phyloP scores from a whole-genome alignment of 371 early-diverging fungal species.

The Catenaria anguillulae region DNA sequence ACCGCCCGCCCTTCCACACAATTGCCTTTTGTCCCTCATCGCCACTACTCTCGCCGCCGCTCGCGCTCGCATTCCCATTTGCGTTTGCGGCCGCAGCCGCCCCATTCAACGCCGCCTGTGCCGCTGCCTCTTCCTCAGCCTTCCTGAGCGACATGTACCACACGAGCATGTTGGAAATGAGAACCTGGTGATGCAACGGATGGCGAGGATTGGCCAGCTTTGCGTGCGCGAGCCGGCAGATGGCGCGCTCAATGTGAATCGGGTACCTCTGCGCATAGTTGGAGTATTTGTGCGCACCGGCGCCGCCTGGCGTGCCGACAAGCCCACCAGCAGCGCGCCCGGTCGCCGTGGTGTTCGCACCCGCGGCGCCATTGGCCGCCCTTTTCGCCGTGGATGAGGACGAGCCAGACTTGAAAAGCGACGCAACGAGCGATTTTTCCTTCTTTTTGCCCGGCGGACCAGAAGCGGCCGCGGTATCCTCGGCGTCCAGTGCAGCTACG shows the following conservation, averaged over 20 bases:
- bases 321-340: no score
- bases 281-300: no score
- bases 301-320: no score
- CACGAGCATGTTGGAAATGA: slow-evolving; percentile 89
- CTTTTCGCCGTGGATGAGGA: background rate
- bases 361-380: background rate
- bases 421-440: background rate
- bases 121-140: background rate
- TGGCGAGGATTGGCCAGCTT: slow-evolving; percentile 82
- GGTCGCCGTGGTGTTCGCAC: no score
- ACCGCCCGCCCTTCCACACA: slow-evolving; percentile 1
- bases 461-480: background rate
- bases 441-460: background rate
- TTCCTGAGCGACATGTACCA: slow-evolving; percentile 58
- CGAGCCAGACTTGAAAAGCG: background rate
- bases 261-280: slow-evolving; percentile 40
- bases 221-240: slow-evolving; percentile 79
- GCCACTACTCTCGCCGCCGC: background rate
- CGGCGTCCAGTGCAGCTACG: background rate
- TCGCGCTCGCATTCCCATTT: no score
- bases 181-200: slow-evolving; percentile 77
- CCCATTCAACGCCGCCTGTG: no score
- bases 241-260: slow-evolving; percentile 68
- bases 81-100: background rate
- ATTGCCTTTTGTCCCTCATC: background rate